Base-by-base conservation (phyloP, 2,329 filamentous ascomycete genomes). In the Pleoardoris graminearum region DNA sequence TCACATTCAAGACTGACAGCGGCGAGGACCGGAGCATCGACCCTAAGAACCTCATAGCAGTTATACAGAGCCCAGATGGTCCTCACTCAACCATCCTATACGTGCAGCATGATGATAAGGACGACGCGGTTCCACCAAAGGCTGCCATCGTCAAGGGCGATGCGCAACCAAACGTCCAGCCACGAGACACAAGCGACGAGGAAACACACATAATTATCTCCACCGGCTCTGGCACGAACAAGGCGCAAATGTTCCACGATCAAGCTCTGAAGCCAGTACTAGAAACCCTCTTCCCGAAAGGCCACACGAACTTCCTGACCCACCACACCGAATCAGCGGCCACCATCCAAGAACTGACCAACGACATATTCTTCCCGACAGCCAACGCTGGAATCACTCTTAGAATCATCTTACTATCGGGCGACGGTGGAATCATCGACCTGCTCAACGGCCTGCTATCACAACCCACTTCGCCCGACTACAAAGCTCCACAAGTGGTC, bases 351-450 rank as follows among this genome's bases (percentile, higher is more conserved):
- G 77, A 88, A 1, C 83, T 95, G 48, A 83, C 87, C 0, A 75
- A 65, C 45, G 61, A 68, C 33, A 64, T 71, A 19, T 75, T 86
- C 55, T 72, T 83, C 11, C 74, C 77, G 1, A 67, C 69, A 32
- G 84, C 84, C 12, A 78, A 77, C 51, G 49, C 66, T 85, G 69
- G 69, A 7, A 54, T 33, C 2, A 25, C 35, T 0, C 52, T 72
- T 2, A 65, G 86, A 0, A 79, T 97, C 22, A 75, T 97, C 25
- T 80, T 97, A 11, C 79, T 97, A 4, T 93, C 89, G 43, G 93
- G 93, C 6, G 93, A 97, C 70, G 93, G 93, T 12, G 93, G 91
- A 5, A 73, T 96, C 2, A 82, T 91, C 16, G 93, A 97, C 62
- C 77, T 94, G 1, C 78, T 96, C 53, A 95, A 97, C 67, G 83